Evolutionary conservation across 2,329 filamentous ascomycete species (phyloP), one percentile per base, ranked within the genome.

Genomic region (Fusarium euwallaceae): DNA sequence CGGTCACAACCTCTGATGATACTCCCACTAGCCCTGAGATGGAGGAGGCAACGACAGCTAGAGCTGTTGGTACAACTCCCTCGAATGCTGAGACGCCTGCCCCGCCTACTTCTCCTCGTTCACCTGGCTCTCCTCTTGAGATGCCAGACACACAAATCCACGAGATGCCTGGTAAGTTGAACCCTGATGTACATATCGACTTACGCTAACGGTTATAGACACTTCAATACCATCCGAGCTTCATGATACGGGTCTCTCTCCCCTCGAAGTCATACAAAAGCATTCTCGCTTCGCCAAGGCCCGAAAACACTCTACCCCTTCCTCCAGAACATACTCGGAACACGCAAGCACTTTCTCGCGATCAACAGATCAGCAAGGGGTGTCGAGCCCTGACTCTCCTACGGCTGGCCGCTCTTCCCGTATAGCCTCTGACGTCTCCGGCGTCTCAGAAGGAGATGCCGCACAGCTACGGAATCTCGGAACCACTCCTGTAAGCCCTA

Each of bases 161-260:
- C 8, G 88, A 90, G 72, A 78, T 90, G 45, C 80, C 80, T 66
- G 87, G 88, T 88, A 81, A 74, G 84, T 79, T 11, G 6, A 16
- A 4, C 2, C 12, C 32, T 16, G 12, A 45, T 36, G 22, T 17
- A 17, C 16, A 34, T 2, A 4, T 29, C 17, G 3, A 36, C 17
- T 39, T 24, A 22, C 48, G 14, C 63, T 74, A 63, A 69, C 58
- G 61, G 41, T 22, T 51, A 17, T 63, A 85, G 87, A 88, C 70
- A 87, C 84, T 1, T 87, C 86, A 0, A 80, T 82, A 0, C 83
- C 75, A 1, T 80, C 78, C 17, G 88, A 90, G 71, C 83, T 90
- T 4, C 82, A 85, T 20, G 85, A 85, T 66, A 86, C 84, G 2
- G 82, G 82, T 16, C 79, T 86, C 17, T 81, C 83, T 0, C 82